Conservation (phyloP, 2,329 filamentous ascomycete species). For the Epichloe hybrida region DNA sequence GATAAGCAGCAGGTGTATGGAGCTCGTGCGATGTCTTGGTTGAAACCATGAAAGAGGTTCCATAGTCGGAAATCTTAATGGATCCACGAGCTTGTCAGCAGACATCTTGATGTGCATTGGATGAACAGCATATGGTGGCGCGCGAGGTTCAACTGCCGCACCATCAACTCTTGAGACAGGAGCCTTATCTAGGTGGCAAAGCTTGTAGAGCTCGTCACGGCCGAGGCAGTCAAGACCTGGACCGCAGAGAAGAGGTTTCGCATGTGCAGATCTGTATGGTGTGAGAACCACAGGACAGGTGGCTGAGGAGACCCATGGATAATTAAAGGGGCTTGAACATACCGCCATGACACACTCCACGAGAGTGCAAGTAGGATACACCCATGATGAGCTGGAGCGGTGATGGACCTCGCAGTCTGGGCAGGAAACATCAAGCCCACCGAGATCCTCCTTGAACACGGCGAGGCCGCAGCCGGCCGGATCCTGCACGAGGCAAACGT, state of each 20-base stretch:
- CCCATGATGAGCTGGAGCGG: constrained; percentile 13
- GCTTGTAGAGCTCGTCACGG: constrained; percentile 6
- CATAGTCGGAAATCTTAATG: constrained; percentile 9
- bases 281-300: background rate
- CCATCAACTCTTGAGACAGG: constrained; percentile 8
- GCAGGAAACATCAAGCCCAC: constrained; percentile 3
- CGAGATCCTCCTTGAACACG: constrained; percentile 3
- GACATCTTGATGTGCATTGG: constrained; percentile 9
- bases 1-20: constrained; percentile 10
- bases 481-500: constrained; percentile 11
- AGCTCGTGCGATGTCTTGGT: constrained; percentile 6
- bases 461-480: constrained; percentile 12
- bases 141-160: constrained; percentile 7
- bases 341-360: constrained; percentile 3
- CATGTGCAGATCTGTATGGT: constrained; percentile 12
- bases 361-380: constrained; percentile 14
- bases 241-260: constrained; percentile 14
- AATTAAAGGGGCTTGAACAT: background rate
- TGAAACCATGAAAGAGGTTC: constrained; percentile 11
- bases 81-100: constrained; percentile 4
- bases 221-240: background rate
- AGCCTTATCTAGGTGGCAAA: constrained; percentile 6
- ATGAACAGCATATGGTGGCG: constrained; percentile 10
- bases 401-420: constrained; percentile 5
- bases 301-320: background rate